Evolutionary conservation across 768 basidiomycete genomes (phyloP).

Genomic region (Phylloporus scabripes): DNA sequence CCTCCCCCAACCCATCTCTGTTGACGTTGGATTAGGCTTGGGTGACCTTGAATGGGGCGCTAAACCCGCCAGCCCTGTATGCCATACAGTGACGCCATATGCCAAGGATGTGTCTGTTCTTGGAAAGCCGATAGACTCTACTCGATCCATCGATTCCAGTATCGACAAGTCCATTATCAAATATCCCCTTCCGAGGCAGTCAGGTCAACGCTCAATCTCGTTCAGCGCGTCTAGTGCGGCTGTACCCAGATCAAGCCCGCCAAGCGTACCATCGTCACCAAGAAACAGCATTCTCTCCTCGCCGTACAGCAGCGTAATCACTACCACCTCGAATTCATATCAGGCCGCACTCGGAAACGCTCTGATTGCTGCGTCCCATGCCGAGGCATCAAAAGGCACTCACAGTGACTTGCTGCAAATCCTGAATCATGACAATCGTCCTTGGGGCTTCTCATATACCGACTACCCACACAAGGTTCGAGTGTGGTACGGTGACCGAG

Average conservation of each 20-base stretch:
- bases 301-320: slow-evolving; percentile 17
- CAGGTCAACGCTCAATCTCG: slow-evolving; percentile 70
- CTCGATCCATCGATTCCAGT: slow-evolving; percentile 22
- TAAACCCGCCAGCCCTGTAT: slow-evolving; percentile 14
- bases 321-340: slow-evolving; percentile 26
- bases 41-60: slow-evolving; percentile 50
- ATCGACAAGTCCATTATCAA: slow-evolving; percentile 35
- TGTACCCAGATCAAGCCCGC: slow-evolving; percentile 34
- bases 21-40: slow-evolving; percentile 55
- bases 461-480: slow-evolving; percentile 71
- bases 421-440: slow-evolving; percentile 80
- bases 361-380: slow-evolving; percentile 89
- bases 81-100: slow-evolving; percentile 17
- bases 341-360: slow-evolving; percentile 83
- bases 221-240: slow-evolving; percentile 38
- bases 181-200: slow-evolving; percentile 38
- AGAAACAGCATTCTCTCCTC: slow-evolving; percentile 40
- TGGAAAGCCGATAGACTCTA: slow-evolving; percentile 9
- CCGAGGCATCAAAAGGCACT: slow-evolving; percentile 87
- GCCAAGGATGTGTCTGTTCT: slow-evolving; percentile 13
- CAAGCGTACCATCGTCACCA: slow-evolving; percentile 49
- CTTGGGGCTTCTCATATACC: slow-evolving; percentile 87
- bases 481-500: slow-evolving; percentile 91
- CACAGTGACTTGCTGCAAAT: slow-evolving; percentile 90
- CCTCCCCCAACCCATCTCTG: slow-evolving; percentile 46